Percentiles rank a stretch among this genome's conserved stretches.
Conservation (phyloP, 305 asterid genomes). For the Withania somnifera region DNA sequence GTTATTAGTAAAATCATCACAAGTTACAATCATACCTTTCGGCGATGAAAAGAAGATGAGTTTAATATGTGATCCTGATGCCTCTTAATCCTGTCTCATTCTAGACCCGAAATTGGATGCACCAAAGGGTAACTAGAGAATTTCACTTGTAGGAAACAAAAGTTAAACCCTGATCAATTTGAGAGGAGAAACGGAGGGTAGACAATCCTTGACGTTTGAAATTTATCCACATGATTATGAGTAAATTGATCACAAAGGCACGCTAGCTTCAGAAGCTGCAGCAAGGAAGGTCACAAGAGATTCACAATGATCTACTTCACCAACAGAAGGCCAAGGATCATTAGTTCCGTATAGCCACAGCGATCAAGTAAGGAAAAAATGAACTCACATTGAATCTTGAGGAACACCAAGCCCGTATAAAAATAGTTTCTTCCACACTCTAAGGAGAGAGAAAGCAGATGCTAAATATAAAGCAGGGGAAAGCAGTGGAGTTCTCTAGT, state of each 20-base stretch:
- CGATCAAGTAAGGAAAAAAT: background rate
- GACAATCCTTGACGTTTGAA: background rate
- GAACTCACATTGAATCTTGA: background rate
- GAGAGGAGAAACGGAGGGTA: background rate
- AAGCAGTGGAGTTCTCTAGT: slow-evolving; percentile 4
- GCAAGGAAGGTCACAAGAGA: background rate
- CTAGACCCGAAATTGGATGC: background rate
- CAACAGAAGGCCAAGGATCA: background rate
- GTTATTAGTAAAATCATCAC: background rate
- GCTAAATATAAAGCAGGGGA: slow-evolving; percentile 1
- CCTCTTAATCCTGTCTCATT: background rate
- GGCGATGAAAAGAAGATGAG: background rate
- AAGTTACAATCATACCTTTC: background rate
- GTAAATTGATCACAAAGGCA: background rate
- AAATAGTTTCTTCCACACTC: background rate
- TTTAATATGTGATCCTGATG: background rate
- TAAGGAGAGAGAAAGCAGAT: background rate
- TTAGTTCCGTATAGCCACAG: background rate
- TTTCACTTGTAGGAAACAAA: background rate
- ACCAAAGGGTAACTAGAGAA: background rate
- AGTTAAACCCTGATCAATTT: background rate
- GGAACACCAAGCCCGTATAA: background rate
- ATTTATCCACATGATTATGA: background rate
- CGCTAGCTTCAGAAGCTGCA: background rate
- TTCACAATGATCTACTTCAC: background rate